phyloP scores from a whole-genome alignment of 2,329 filamentous ascomycete species.

The Fusarium albidum region DNA sequence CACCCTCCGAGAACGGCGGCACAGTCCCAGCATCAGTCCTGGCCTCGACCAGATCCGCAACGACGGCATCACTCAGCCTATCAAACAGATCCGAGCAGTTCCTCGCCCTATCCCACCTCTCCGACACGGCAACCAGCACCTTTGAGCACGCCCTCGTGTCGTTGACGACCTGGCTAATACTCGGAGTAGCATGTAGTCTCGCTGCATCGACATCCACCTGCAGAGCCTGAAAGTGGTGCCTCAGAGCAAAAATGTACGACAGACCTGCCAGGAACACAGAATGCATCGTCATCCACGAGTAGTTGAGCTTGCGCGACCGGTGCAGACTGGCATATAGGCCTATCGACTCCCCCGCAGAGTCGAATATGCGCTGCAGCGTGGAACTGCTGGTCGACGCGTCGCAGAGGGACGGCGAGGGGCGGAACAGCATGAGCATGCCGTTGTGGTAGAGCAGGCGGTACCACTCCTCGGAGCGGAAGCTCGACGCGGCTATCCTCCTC shows the following conservation, averaged over 20 bases:
- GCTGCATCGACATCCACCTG: conserved; percentile 20
- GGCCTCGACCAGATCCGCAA: conserved; percentile 48
- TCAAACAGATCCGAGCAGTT: conserved; percentile 54
- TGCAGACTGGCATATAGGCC: conserved; percentile 54
- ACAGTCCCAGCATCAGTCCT: not conserved
- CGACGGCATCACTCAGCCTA: conserved; percentile 51
- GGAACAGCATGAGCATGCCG: conserved; percentile 51
- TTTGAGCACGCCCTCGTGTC: conserved; percentile 53
- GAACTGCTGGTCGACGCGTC: conserved; percentile 37
- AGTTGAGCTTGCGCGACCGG: conserved; percentile 55
- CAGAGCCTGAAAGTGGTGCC: conserved; percentile 48
- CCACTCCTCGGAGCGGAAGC: conserved; percentile 52
- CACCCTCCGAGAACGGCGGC: conserved; percentile 1
- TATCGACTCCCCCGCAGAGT: conserved; percentile 50
- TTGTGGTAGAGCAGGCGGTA: conserved; percentile 54
- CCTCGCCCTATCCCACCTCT: conserved; percentile 50
- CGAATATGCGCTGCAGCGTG: conserved; percentile 48
- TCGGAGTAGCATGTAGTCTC: conserved; percentile 43
- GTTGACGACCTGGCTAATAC: conserved; percentile 53
- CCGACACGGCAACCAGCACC: conserved; percentile 53
- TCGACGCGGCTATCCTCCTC: conserved; percentile 42
- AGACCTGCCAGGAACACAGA: conserved; percentile 56
- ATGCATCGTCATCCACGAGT: conserved; percentile 58
- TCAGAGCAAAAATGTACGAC: conserved; percentile 53
- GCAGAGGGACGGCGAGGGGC: conserved; percentile 48